Base-by-base conservation (phyloP, 495 filamentous ascomycete genomes). In the Aspergillus bertholletiae region DNA sequence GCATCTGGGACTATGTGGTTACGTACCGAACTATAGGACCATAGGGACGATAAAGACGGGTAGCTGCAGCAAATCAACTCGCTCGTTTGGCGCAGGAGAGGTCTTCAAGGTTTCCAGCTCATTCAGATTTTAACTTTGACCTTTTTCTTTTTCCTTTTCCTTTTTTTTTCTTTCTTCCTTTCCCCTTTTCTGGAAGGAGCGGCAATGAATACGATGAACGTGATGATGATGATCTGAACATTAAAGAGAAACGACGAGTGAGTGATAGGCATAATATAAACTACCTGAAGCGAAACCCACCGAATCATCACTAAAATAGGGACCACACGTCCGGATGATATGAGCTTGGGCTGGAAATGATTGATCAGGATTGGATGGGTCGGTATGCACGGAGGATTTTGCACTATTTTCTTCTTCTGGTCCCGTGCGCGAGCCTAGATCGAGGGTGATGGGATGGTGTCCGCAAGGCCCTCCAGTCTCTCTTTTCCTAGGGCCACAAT, bases 351-450 rank as follows among this genome's bases (percentile, higher is more conserved):
- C 46, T 30, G 55, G 49, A 56, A 60, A 55, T 56, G 58, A 64
- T 60, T 51, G 53, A 55, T 63, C 48, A 59, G 57, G 57, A 40
- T 51, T 47, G 51, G 47, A 28, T 40, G 52, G 58, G 53, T 55
- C 35, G 49, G 53, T 54, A 55, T 37, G 54, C 53, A 56, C 41
- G 58, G 52, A 49, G 44, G 55, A 44, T 58, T 64, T 55, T 64
- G 51, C 48, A 55, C 49, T 56, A 58, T 55, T 54, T 34, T 12
- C 46, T 46, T 40, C 40, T 27, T 48, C 55, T 41, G 22, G 44
- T 53, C 53, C 60, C 55, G 60, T 62, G 60, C 60, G 56, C 53
- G 52, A 50, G 52, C 30, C 44, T 51, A 56, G 43, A 49, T 22
- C 17, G 20, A 49, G 24, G 44, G 20, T 41, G 30, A 45, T 49